Evolutionary conservation across 805 yeast species (phyloP), one percentile per base, ranked within the genome.

Genomic region (Wickerhamiella azymoides): DNA sequence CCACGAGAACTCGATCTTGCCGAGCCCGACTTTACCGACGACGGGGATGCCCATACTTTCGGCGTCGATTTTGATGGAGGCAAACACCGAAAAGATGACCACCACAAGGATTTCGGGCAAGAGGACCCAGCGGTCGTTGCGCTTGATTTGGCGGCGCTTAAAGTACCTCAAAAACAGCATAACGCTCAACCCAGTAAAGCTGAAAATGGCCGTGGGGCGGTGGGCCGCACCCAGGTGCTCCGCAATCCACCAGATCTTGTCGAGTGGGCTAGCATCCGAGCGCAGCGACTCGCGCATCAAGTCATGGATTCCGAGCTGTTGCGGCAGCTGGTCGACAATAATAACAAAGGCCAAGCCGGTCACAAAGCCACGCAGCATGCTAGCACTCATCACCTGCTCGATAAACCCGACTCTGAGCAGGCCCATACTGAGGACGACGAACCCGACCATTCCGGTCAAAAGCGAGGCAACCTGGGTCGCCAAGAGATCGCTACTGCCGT

Each of bases 41-140:
- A 86, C 72, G 5, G 69, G 71, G 16, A 92, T 72, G 0, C 82
- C 86, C 17, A 50, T 39, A 13, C 44, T 43, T 39, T 57, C 61
- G 50, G 61, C 59, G 36, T 66, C 52, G 13, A 59, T 59, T 43
- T 54, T 49, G 39, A 67, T 58, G 8, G 83, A 74, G 7, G 81
- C 57, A 3, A 74, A 46, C 0, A 88, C 76, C 0, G 81, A 68
- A 0, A 74, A 55, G 0, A 77, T 64, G 1, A 89, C 86, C n/a
- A 82, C 80, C 3, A 81, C 54, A 47, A 89, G 65, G 33, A 89
- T 88, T 52, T 89, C 97, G 0, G 98, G 97, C 27, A 92, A 61
- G 49, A 80, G 82, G 0, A 78, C 70, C 10, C 76, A 69, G 48
- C 67, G 62, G 32, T 68, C 68, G 5, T 49, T 49, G 18, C 47